A percentile compares a stretch with the other conserved stretches of the same genome.
These are phyloP conservation scores for Fragilariopsis cylindrus DNA, from an alignment of 108 stramenopile genomes.

Conservation along the genomic window DNA sequence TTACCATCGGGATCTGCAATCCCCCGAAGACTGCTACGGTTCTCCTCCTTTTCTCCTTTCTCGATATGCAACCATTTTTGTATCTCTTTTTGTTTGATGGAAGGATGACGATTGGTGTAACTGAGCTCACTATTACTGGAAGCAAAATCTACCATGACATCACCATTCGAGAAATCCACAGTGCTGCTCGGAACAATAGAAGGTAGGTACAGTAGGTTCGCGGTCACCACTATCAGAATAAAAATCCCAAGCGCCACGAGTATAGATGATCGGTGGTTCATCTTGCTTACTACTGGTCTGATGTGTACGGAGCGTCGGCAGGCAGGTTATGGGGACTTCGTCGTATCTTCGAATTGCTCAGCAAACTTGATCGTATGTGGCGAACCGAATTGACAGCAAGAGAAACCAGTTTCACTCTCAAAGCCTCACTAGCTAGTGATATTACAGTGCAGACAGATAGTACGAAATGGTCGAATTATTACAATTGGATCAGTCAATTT, in stretches of 20 bases:
- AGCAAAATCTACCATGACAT: neutral
- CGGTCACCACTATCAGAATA: neutral
- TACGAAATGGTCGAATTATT: too few species aligned
- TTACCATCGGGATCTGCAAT: neutral
- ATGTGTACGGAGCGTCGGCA: too few species aligned
- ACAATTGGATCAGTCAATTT: too few species aligned
- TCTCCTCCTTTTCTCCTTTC: too few species aligned
- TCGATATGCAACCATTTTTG: neutral
- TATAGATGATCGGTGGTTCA: neutral
- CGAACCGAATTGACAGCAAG: too few species aligned
- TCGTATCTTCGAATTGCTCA: too few species aligned
- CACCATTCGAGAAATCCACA: neutral
- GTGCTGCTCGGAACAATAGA: constrained; percentile 1
- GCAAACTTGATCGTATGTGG: too few species aligned
- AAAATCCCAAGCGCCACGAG: neutral
- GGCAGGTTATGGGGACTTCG: too few species aligned
- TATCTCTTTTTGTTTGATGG: neutral
- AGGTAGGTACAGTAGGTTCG: constrained; percentile 3
- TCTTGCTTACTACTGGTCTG: neutral
- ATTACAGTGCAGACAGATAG: too few species aligned
- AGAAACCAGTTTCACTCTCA: too few species aligned
- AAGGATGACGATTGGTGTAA: neutral
- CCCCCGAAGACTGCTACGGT: too few species aligned
- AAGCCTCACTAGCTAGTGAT: too few species aligned
- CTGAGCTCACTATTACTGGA: neutral